Percentiles rank a stretch among this genome's conserved stretches.
Evolutionary conservation across 306 rosid species (phyloP).

Genomic region (Abrus precatorius): DNA sequence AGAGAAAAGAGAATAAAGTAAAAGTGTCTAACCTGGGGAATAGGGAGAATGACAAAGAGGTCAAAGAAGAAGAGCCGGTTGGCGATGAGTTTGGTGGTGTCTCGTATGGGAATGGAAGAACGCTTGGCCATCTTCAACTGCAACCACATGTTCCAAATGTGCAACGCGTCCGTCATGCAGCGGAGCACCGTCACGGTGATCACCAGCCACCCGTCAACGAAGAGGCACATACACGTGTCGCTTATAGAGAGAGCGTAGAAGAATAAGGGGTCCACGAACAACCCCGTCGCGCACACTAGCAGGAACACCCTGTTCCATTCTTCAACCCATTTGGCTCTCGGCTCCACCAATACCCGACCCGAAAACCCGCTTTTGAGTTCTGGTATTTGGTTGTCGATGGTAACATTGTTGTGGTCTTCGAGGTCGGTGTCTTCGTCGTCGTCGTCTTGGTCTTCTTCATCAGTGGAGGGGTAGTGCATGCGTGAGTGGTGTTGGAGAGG

Average conservation of each 20-base stretch:
- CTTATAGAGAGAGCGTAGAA: constrained; percentile 87
- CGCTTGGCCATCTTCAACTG: constrained; percentile 71
- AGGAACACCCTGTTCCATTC: constrained; percentile 90
- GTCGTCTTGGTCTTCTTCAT: constrained; percentile 35
- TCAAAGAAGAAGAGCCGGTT: constrained; percentile 76
- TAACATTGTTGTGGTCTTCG: constrained; percentile 1
- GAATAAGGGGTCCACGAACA: constrained; percentile 90
- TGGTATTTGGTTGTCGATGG: neutral
- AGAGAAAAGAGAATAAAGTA: neutral
- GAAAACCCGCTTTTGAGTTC: neutral
- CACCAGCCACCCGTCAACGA: constrained; percentile 91
- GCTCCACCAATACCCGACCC: constrained; percentile 53
- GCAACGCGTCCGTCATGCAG: constrained; percentile 94
- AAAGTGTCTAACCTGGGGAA: constrained; percentile 74
- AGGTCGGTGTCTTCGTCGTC: constrained; percentile 2
- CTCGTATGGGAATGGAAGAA: neutral
- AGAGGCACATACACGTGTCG: constrained; percentile 80
- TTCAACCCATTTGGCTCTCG: constrained; percentile 72
- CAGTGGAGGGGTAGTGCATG: constrained; percentile 41
- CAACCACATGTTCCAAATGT: constrained; percentile 92
- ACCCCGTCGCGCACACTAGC: constrained; percentile 71
- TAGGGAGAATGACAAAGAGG: constrained; percentile 86
- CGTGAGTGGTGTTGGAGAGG: constrained; percentile 39
- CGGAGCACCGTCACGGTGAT: constrained; percentile 89
- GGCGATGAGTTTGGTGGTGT: constrained; percentile 51